phyloP scores from a whole-genome alignment of 2,329 filamentous ascomycete genomes.

The Fusarium armeniacum region DNA sequence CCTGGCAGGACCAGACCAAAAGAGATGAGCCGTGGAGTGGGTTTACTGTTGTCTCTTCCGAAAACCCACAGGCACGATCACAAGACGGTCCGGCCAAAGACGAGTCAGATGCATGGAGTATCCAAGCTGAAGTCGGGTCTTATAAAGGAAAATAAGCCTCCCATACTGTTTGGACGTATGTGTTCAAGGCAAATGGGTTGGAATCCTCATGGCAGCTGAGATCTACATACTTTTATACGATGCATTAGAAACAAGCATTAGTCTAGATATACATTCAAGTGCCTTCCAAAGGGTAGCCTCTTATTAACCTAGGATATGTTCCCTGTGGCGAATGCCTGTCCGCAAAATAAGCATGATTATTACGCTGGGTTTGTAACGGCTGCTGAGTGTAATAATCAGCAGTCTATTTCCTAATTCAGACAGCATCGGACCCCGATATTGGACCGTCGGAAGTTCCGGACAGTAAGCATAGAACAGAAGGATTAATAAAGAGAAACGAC shows the following conservation, averaged over 20 bases:
- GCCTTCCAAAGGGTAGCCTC: too few species aligned
- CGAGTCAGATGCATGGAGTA: not conserved
- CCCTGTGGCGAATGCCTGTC: not conserved
- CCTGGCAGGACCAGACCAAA: not conserved
- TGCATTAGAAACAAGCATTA: too few species aligned
- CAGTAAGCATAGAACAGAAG: not conserved
- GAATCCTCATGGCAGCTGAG: not conserved
- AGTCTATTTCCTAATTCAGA: not conserved
- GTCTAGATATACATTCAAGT: too few species aligned
- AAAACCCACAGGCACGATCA: accelerated
- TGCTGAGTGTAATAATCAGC: too few species aligned
- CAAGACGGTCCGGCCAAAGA: accelerated
- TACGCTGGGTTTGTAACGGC: not conserved
- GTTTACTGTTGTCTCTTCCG: not conserved
- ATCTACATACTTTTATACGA: too few species aligned
- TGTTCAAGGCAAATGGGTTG: not conserved
- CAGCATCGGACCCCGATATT: not conserved
- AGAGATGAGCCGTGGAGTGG: not conserved
- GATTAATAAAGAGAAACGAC: not conserved
- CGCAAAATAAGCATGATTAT: not conserved
- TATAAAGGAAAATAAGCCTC: accelerated
- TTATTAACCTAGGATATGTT: too few species aligned
- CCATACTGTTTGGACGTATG: not conserved
- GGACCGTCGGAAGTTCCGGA: slow-evolving; percentile 12
- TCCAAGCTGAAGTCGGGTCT: not conserved